A percentile compares a stretch with the other conserved stretches of the same genome.
These are phyloP conservation scores for Eustoma russellianum DNA, from an alignment of 257 asterid genomes.

Conservation along the genomic window DNA sequence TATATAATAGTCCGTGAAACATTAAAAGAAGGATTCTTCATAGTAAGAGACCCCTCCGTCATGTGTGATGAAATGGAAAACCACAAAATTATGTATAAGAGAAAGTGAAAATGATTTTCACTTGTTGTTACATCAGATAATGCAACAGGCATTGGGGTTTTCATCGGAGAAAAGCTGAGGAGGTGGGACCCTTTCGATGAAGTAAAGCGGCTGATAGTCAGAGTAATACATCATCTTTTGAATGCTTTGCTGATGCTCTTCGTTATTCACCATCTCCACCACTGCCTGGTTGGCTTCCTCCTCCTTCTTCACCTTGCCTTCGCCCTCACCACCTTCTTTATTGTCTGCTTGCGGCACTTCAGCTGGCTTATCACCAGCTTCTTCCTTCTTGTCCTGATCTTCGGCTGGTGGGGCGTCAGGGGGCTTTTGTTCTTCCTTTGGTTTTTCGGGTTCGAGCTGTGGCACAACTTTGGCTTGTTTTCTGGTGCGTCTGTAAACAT, in stretches of 20 bases:
- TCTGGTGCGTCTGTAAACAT: conserved; percentile 65
- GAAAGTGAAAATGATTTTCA: no score
- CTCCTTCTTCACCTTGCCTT: conserved; percentile 3
- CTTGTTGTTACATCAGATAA: conserved; percentile 37
- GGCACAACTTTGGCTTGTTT: conserved; percentile 78
- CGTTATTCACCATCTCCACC: background rate
- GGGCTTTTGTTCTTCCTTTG: conserved; percentile 32
- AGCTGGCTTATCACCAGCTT: conserved; percentile 13
- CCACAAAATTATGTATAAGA: no score
- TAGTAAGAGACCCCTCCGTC: no score
- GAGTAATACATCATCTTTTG: conserved; percentile 31
- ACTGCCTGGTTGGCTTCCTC: background rate
- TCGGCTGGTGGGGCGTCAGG: conserved; percentile 25
- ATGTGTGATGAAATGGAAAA: no score
- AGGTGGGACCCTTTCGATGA: conserved; percentile 64
- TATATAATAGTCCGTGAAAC: no score
- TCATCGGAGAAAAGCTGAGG: conserved; percentile 88
- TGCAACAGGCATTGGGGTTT: conserved; percentile 80
- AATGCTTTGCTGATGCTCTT: conserved; percentile 11
- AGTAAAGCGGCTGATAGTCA: conserved; percentile 44
- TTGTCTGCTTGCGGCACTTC: conserved; percentile 13
- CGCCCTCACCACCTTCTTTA: conserved; percentile 16
- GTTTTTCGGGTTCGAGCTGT: conserved; percentile 36
- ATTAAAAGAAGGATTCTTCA: no score
- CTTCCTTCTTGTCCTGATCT: conserved; percentile 24